These are phyloP conservation scores for Venturia oleaginea DNA, from an alignment of 2,329 filamentous ascomycete species.

Conservation along the genomic window DNA sequence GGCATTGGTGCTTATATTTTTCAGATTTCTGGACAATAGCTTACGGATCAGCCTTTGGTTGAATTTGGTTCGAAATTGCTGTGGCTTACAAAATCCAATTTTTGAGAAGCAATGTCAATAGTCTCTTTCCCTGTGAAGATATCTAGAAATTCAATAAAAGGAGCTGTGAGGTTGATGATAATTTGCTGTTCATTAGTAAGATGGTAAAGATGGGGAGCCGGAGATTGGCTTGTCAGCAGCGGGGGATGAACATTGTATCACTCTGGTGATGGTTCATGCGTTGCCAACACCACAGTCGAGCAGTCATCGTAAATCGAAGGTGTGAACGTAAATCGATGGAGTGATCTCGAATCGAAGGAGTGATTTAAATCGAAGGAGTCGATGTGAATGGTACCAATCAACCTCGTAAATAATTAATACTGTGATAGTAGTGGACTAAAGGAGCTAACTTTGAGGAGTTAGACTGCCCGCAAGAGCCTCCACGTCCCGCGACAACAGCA, in stretches of 20 bases:
- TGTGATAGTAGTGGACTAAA: too few relatives aligned
- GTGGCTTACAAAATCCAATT: background rate
- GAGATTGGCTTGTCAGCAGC: background rate
- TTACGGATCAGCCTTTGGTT: background rate
- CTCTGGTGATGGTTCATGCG: too few relatives aligned
- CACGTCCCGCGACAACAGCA: too few relatives aligned
- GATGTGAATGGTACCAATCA: too few relatives aligned
- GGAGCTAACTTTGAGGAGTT: background rate
- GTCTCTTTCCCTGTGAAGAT: background rate
- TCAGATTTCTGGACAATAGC: background rate
- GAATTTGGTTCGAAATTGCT: background rate
- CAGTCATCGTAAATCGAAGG: too few relatives aligned
- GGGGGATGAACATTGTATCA: too few relatives aligned
- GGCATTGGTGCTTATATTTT: constrained; percentile 4
- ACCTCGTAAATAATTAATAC: too few relatives aligned
- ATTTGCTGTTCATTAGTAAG: background rate
- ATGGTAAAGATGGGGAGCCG: background rate
- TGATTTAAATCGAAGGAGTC: too few relatives aligned
- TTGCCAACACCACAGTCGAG: too few relatives aligned
- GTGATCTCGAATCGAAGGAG: too few relatives aligned
- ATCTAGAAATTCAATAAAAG: too few relatives aligned
- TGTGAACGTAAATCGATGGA: too few relatives aligned
- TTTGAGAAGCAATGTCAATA: background rate
- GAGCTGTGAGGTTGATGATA: background rate
- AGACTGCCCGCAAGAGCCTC: background rate